Percentiles rank a stretch among this genome's conserved stretches.
phyloP scores from a whole-genome alignment of 176 grass and related monocot genomes.

The Miscanthus lutarioriparius region DNA sequence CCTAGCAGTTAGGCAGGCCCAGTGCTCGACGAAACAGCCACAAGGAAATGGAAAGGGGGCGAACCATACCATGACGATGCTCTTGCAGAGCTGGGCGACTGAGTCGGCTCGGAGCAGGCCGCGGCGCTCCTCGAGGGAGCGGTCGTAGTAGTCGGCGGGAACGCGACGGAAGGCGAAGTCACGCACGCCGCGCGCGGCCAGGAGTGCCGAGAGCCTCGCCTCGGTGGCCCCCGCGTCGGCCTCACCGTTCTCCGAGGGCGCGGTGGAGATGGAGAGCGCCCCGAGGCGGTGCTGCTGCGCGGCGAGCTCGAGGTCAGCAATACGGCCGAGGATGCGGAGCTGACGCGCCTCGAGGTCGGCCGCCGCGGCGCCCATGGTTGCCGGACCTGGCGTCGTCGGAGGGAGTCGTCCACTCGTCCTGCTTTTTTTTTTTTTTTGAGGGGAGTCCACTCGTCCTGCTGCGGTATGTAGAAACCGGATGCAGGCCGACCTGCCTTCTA shows the following conservation, averaged over 20 bases:
- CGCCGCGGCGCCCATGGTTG: constrained; percentile 54
- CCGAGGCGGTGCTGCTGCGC: constrained; percentile 36
- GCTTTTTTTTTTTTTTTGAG: too few relatives aligned
- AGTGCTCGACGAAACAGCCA: constrained; percentile 47
- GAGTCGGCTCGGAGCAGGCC: constrained; percentile 59
- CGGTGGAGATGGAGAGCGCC: constrained; percentile 27
- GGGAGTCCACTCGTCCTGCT: not conserved
- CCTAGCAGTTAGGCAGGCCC: not conserved
- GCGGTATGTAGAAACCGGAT: not conserved
- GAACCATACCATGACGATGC: constrained; percentile 77
- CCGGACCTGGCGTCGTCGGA: not conserved
- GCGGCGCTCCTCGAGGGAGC: constrained; percentile 56
- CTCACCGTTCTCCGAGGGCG: not conserved
- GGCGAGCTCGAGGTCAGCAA: constrained; percentile 59
- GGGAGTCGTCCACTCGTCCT: not conserved
- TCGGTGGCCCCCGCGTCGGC: constrained; percentile 26
- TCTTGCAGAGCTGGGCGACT: constrained; percentile 88
- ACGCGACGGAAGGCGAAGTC: constrained; percentile 81
- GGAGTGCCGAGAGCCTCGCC: constrained; percentile 54
- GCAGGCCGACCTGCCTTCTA: not conserved
- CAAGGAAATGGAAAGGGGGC: not conserved
- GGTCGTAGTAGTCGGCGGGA: constrained; percentile 79
- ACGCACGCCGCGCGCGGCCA: constrained; percentile 48
- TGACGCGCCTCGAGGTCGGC: constrained; percentile 61
- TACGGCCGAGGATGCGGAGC: constrained; percentile 57